Percentiles rank a stretch among this genome's conserved stretches.
These are phyloP conservation scores for Phytopythium oedochilum DNA, from an alignment of 352 stramenopile genomes.

Conservation along the genomic window DNA sequence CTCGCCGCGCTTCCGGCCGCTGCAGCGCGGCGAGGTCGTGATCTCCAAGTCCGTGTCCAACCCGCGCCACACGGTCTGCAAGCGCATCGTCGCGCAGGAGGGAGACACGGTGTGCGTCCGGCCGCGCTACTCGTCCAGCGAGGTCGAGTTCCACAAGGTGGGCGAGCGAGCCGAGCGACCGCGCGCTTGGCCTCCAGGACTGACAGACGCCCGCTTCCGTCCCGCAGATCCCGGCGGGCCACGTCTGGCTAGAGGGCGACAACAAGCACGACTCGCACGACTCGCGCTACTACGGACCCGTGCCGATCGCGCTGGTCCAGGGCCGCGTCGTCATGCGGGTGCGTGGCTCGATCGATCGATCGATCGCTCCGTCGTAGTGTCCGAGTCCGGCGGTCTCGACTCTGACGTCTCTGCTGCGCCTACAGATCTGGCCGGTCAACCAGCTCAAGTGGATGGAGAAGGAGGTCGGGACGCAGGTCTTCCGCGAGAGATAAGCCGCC, in stretches of 20 bases:
- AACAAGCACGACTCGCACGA: constrained; percentile 96
- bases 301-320: constrained; percentile 90
- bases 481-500: constrained; percentile 39
- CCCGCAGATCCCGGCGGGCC: constrained; percentile 76
- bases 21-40: constrained; percentile 81
- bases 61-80: constrained; percentile 83
- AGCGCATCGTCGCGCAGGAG: constrained; percentile 84
- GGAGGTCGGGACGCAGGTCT: constrained; percentile 42
- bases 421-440: constrained; percentile 75
- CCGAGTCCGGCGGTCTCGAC: background rate
- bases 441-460: constrained; percentile 64
- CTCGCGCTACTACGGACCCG: constrained; percentile 93
- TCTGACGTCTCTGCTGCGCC: background rate
- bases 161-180: background rate
- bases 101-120: constrained; percentile 77
- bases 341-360: constrained; percentile 15
- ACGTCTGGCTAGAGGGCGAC: constrained; percentile 97
- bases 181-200: background rate
- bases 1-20: constrained; percentile 50
- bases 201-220: background rate
- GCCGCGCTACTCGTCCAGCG: constrained; percentile 60
- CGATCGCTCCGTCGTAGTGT: background rate
- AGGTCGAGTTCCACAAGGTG: constrained; percentile 76
- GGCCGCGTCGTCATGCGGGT: constrained; percentile 88
- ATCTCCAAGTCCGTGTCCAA: constrained; percentile 88